Evolutionary conservation across 116 monocot genomes (phyloP), one percentile per base, ranked within the genome.

Genomic region (Cymodocea nodosa): DNA sequence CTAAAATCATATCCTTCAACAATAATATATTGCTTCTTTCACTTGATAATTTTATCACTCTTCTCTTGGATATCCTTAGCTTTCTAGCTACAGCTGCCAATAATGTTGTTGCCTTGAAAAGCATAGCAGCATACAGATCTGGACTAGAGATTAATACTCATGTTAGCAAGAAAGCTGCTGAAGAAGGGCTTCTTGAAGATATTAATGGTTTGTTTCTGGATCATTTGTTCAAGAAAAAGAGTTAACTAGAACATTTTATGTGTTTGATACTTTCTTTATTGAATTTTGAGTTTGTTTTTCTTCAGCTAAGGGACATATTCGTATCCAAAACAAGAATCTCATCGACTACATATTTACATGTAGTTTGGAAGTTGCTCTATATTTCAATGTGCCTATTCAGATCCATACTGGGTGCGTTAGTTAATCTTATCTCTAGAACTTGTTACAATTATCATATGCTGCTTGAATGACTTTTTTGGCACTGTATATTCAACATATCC

Each of bases 111-210:
- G 84, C 75, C 50, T 53, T 99, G 67, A 99, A 99, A 71, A 99
- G 92, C 73, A 87, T 99, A 79, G 92, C 83, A 68, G 92, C 99
- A 74, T 92, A 99, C 58, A 77, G 92, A 83, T 92, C 92, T 76
- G 99, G 99, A 60, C 66, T 99, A 15, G 66, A 87, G 51, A 99
- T 99, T 71, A 79, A 92, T 73, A 72, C 89, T 63, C 56, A 78
- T 58, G 83, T 92, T 39, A 83, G 76, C 70, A 83, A 79, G 72
- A 71, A 44, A 35, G 81, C 67, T 68, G 99, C 99, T 16, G 92
- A 92, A 68, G 82, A 84, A 79, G 89, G 92, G 59, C 84, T 99
- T 74, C 61, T 71, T 75, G 75, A 87, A 60, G 86, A 86, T 36
- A 73, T 89, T 36, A 68, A 60, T 71, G 84, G 99, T 99, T 73